phyloP scores from a whole-genome alignment of 257 asterid genomes.

The Euphrasia confusa region DNA sequence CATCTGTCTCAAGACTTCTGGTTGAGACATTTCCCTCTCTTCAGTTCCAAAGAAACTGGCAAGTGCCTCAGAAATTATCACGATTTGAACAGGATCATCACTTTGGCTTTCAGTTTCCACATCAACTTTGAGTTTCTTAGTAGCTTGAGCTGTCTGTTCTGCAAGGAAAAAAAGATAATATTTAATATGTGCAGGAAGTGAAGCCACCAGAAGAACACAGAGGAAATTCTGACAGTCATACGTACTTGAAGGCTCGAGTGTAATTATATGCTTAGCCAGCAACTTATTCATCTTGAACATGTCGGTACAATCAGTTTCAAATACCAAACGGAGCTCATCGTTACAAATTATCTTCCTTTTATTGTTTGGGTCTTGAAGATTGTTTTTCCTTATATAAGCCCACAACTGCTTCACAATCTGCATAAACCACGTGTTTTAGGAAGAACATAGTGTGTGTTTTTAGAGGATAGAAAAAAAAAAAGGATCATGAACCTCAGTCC shows the following conservation, averaged over 20 bases:
- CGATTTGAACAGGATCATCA: slow-evolving; percentile 50
- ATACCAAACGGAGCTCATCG: slow-evolving; percentile 61
- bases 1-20: slow-evolving; percentile 72
- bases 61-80: slow-evolving; percentile 64
- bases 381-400: slow-evolving; percentile 73
- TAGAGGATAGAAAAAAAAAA: slow-evolving; percentile 14
- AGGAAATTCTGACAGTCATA: not conserved
- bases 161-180: slow-evolving; percentile 20
- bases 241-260: slow-evolving; percentile 75
- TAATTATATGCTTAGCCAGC: slow-evolving; percentile 69
- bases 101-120: slow-evolving; percentile 54
- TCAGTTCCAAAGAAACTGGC: slow-evolving; percentile 60
- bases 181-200: slow-evolving; percentile 16
- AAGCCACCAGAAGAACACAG: slow-evolving; percentile 15
- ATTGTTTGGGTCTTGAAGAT: slow-evolving; percentile 73
- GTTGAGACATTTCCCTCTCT: slow-evolving; percentile 65
- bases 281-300: slow-evolving; percentile 91
- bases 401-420: slow-evolving; percentile 81
- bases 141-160: slow-evolving; percentile 43
- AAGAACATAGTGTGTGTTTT: not conserved
- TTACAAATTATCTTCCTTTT: slow-evolving; percentile 71
- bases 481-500: slow-evolving; percentile 68
- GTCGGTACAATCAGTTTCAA: slow-evolving; percentile 73
- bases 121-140: slow-evolving; percentile 52
- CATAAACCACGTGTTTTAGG: slow-evolving; percentile 20